Evolutionary conservation across 106 monocot genomes (phyloP).

Genomic region (Triglochin maritima): DNA sequence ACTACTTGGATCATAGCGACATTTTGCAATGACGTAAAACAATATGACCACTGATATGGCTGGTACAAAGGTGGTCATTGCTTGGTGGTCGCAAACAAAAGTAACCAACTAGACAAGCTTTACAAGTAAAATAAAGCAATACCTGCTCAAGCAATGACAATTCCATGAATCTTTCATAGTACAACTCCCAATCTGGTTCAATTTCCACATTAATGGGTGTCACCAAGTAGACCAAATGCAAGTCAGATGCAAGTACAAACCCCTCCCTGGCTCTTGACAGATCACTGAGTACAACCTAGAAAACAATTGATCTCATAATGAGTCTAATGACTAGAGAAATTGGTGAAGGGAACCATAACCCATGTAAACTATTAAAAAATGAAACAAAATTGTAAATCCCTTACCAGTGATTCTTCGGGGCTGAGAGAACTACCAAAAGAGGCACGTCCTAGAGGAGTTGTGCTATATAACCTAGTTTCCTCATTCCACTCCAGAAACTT

Average conservation of each 20-base stretch:
- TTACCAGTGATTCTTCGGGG: constrained; percentile 95
- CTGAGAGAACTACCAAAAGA: constrained; percentile 95
- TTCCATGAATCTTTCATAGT: constrained; percentile 96
- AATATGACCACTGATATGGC: too few relatives aligned
- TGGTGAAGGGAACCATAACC: too few relatives aligned
- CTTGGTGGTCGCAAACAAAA: neutral
- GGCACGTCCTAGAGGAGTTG: constrained; percentile 90
- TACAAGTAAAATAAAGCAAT: neutral
- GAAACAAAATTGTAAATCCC: neutral
- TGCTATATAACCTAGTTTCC: constrained; percentile 56
- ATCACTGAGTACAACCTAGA: constrained; percentile 84
- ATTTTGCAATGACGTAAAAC: too few relatives aligned
- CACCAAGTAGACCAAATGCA: constrained; percentile 92
- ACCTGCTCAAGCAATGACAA: constrained; percentile 81
- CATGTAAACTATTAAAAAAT: neutral
- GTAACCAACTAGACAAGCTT: neutral
- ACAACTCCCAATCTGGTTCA: constrained; percentile 96
- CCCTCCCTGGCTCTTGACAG: constrained; percentile 93
- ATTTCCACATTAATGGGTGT: constrained; percentile 97
- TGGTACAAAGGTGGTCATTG: too few relatives aligned
- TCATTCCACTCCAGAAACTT: constrained; percentile 96
- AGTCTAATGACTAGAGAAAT: too few relatives aligned
- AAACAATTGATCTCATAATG: neutral
- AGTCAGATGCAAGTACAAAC: constrained; percentile 95
- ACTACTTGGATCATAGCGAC: too few relatives aligned